Base-by-base conservation (phyloP, 148 eudicot species). In the Arbutus unedo region DNA sequence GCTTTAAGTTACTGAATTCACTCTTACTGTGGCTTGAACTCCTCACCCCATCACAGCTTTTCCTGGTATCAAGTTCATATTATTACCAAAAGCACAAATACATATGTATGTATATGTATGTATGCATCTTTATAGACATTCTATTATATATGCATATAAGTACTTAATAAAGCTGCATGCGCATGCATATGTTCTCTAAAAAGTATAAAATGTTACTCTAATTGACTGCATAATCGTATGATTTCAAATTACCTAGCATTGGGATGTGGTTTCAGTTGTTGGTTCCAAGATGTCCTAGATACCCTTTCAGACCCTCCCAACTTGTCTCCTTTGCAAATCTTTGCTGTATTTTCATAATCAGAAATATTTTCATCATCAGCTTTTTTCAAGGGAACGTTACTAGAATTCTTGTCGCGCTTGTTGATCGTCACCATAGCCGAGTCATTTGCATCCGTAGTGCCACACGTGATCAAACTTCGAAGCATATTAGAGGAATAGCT, bases 301-400 rank as follows among this genome's bases (percentile, higher is more conserved):
- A 84, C 56, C 87, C 89, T 90, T 75, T 88, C 87, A 44, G 90
- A 88, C 60, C 92, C 89, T 59, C 86, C 91, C 14, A 81, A 8
- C 54, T 54, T 80, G 48, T 84, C 89, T 64, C 78, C 85, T 79
- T 76, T 87, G 76, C 81, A 70, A 15, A 84, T 81, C 81, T 79
- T 81, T 3, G 80, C 54, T 6, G 77, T 43, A 8, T 70, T 76
- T 10, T 73, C 49, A 41, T 48, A 11, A 55, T 14, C 50, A 10
- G 16, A 18, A 68, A 48, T 14, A 18, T 53, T 8, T 11, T 45
- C 72, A 44, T 38, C 13, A 48, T 15, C 71, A 41, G 77, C 23
- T n/a, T 77, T 62, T 3, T 41, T 50, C 13, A 6, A 10, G 18
- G 75, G 60, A 13, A 38, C 10, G 70, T 16, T 11, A 23, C 15